A percentile compares a stretch with the other conserved stretches of the same genome.
phyloP scores from a whole-genome alignment of 805 yeast species.

The Wickerhamiella australiensis region DNA sequence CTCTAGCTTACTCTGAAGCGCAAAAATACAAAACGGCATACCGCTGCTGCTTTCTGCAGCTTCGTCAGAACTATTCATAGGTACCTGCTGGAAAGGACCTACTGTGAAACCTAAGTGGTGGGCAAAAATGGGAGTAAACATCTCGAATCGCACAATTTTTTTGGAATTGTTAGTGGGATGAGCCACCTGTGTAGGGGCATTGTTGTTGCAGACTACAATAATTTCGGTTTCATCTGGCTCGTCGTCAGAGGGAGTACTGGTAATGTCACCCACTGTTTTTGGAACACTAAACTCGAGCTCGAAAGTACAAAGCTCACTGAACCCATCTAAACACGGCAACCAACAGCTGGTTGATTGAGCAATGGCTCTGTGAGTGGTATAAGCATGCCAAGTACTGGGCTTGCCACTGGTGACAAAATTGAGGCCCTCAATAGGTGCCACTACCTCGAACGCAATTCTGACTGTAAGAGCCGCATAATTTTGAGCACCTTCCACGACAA shows the following conservation, averaged over 20 bases:
- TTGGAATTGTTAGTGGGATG: slow-evolving; percentile 66
- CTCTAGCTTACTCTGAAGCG: slow-evolving; percentile 29
- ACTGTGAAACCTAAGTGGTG: slow-evolving; percentile 93
- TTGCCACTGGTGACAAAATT: slow-evolving; percentile 44
- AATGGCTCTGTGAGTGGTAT: slow-evolving; percentile 66
- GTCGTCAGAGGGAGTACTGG: slow-evolving; percentile 29
- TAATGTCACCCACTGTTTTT: slow-evolving; percentile 62
- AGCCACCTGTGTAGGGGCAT: slow-evolving; percentile 43
- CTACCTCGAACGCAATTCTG: slow-evolving; percentile 51
- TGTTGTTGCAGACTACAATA: slow-evolving; percentile 34
- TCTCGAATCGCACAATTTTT: slow-evolving; percentile 58
- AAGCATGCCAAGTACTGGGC: slow-evolving; percentile 62
- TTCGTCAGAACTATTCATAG: slow-evolving; percentile 35
- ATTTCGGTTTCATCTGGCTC: slow-evolving; percentile 24
- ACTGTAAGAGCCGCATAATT: slow-evolving; percentile 60
- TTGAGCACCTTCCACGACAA: slow-evolving; percentile 27
- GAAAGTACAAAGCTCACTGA: slow-evolving; percentile 88
- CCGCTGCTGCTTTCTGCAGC: slow-evolving; percentile 22
- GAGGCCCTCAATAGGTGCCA: slow-evolving; percentile 61
- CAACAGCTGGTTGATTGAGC: slow-evolving; percentile 85
- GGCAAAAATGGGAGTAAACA: slow-evolving; percentile 77
- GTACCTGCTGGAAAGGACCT: slow-evolving; percentile 67
- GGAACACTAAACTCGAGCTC: slow-evolving; percentile 79
- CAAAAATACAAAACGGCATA: slow-evolving; percentile 19
- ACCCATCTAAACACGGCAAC: slow-evolving; percentile 90